Evolutionary conservation across 257 asterid genomes (phyloP).

Genomic region (Nicotiana obtusifolia): DNA sequence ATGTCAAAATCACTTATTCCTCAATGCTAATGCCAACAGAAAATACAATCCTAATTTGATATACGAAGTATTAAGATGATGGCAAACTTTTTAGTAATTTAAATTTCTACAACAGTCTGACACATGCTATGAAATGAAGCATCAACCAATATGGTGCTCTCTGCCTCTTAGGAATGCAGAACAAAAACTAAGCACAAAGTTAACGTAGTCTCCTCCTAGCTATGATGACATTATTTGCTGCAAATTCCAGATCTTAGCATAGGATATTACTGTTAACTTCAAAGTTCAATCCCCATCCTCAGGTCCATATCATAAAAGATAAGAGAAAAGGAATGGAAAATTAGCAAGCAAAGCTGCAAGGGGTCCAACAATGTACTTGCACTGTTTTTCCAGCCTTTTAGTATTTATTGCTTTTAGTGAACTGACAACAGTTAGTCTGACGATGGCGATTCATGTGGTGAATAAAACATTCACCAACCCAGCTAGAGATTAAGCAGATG

Average conservation of each 20-base stretch:
- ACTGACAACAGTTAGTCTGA: not conserved
- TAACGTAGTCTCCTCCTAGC: not conserved
- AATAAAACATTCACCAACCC: not conserved
- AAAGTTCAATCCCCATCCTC: not conserved
- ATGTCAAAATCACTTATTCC: not conserved
- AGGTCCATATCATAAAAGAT: not conserved
- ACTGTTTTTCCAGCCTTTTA: not conserved
- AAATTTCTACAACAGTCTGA: not conserved
- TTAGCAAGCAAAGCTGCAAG: not conserved
- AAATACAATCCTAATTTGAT: not conserved
- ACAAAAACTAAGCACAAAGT: not conserved
- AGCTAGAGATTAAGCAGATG: not conserved
- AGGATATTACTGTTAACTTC: not conserved
- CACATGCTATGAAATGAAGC: not conserved
- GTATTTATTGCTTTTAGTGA: not conserved
- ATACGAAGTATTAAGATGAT: not conserved
- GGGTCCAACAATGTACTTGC: not conserved
- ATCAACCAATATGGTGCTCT: not conserved
- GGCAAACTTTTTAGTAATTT: not conserved
- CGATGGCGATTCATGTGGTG: not conserved
- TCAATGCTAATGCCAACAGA: not conserved
- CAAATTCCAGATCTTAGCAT: not conserved
- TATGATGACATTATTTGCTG: conserved; percentile 4
- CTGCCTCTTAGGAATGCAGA: not conserved
- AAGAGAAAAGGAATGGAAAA: not conserved